Evolutionary conservation across 495 filamentous ascomycete species (phyloP).

Genomic region (Amniculicola lignicola): DNA sequence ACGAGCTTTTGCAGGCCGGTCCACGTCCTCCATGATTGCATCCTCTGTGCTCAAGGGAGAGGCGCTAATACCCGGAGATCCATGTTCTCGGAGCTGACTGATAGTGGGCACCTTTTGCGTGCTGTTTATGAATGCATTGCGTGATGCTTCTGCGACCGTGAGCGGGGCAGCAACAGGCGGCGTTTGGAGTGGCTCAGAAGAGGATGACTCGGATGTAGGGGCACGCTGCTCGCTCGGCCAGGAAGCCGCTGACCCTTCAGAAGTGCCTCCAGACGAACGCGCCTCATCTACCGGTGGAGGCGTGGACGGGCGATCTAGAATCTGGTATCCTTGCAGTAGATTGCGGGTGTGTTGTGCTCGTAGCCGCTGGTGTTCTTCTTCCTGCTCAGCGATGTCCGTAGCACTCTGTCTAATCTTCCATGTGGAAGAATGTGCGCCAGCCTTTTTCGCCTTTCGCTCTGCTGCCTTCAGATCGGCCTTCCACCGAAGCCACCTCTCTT

Average conservation of each 20-base stretch:
- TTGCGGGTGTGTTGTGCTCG: slow-evolving; percentile 33
- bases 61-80: not conserved
- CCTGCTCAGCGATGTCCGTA: slow-evolving; percentile 42
- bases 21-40: slow-evolving; percentile 27
- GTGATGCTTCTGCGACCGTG: slow-evolving; percentile 30
- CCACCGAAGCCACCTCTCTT: slow-evolving; percentile 74
- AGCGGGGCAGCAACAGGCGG: slow-evolving; percentile 25
- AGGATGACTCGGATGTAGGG: slow-evolving; percentile 5
- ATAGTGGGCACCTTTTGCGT: slow-evolving; percentile 33
- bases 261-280: slow-evolving; percentile 1
- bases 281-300: not conserved
- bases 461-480: slow-evolving; percentile 64
- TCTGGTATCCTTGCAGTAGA: slow-evolving; percentile 33
- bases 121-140: slow-evolving; percentile 40
- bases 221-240: slow-evolving; percentile 7
- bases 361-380: slow-evolving; percentile 28
- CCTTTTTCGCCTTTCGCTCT: slow-evolving; percentile 40
- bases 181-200: not conserved
- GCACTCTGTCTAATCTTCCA: slow-evolving; percentile 62
- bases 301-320: slow-evolving; percentile 16
- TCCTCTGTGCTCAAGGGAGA: slow-evolving; percentile 7
- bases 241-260: slow-evolving; percentile 16
- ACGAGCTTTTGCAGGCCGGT: slow-evolving; percentile 1
- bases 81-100: not conserved
- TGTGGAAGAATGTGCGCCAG: slow-evolving; percentile 48